A percentile compares a stretch with the other conserved stretches of the same genome.
Evolutionary conservation across 345 rosid species (phyloP).

Genomic region (Garcia nutans): DNA sequence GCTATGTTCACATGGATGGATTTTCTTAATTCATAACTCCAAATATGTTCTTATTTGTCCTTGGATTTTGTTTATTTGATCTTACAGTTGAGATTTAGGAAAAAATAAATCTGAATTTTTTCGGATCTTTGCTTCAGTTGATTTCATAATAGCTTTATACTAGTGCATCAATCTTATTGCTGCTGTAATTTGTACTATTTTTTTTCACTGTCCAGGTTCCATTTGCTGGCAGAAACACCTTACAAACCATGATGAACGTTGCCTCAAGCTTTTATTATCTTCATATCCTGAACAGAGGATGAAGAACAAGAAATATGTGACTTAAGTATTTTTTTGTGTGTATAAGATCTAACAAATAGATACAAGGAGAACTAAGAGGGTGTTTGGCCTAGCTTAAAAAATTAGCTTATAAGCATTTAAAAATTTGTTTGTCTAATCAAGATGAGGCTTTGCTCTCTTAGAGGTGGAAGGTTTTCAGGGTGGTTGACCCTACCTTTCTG

Average conservation of each 20-base stretch:
- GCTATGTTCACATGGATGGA: too few species aligned
- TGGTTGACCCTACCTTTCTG: neutral
- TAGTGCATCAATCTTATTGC: neutral
- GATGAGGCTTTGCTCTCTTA: neutral
- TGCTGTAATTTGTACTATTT: neutral
- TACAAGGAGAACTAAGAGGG: too few species aligned
- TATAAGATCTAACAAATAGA: too few species aligned
- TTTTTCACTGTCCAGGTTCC: constrained; percentile 34
- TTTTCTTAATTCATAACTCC: too few species aligned
- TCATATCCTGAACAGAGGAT: too few species aligned
- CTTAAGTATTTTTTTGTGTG: too few species aligned
- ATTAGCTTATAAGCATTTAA: too few species aligned
- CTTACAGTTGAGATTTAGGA: neutral
- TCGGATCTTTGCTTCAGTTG: neutral
- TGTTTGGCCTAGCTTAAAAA: too few species aligned
- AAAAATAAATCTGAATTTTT: neutral
- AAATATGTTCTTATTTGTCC: too few species aligned
- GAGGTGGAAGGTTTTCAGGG: neutral
- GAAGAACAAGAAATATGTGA: too few species aligned
- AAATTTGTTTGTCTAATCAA: neutral
- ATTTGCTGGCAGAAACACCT: constrained; percentile 42
- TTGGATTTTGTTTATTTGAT: too few species aligned
- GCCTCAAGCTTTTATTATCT: constrained; percentile 29
- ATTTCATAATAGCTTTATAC: neutral
- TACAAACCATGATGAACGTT: constrained; percentile 43